These are phyloP conservation scores for Fusarium redolens DNA, from an alignment of 2,329 filamentous ascomycete genomes.

Conservation along the genomic window DNA sequence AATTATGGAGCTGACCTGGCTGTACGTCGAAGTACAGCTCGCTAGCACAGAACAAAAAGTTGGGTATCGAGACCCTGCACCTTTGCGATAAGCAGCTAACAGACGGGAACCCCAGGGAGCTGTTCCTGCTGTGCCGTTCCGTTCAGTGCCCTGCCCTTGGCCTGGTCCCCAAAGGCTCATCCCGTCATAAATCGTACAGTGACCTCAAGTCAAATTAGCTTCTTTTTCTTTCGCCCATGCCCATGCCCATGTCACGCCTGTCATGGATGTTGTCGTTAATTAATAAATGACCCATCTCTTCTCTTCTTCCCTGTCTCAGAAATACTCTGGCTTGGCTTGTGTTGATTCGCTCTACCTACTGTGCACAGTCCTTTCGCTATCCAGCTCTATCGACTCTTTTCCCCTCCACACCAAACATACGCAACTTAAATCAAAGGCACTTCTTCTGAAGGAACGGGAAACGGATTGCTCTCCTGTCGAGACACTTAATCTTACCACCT, in stretches of 20 bases:
- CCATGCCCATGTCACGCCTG: neutral
- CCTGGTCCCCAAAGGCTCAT: neutral
- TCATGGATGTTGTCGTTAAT: constrained; percentile 13
- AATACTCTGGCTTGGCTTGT: constrained; percentile 10
- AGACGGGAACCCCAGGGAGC: neutral
- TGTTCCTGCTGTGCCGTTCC: constrained; percentile 18
- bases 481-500: constrained; percentile 4
- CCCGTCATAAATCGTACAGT: constrained; percentile 19
- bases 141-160: neutral
- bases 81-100: constrained; percentile 3
- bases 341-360: constrained; percentile 5
- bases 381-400: constrained; percentile 1
- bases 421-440: neutral
- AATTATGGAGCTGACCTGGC: constrained; percentile 10
- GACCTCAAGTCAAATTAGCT: neutral
- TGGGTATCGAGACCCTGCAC: constrained; percentile 4
- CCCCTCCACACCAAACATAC: constrained; percentile 10
- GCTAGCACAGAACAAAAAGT: neutral
- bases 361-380: neutral
- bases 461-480: constrained; percentile 5
- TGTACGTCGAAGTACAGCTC: neutral
- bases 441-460: constrained; percentile 16
- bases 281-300: constrained; percentile 34
- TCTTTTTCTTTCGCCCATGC: constrained; percentile 5
- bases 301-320: constrained; percentile 17